A percentile compares a stretch with the other conserved stretches of the same genome.
Evolutionary conservation across 208 protist genomes (phyloP).

Genomic region (Wallacemonas sp.): DNA sequence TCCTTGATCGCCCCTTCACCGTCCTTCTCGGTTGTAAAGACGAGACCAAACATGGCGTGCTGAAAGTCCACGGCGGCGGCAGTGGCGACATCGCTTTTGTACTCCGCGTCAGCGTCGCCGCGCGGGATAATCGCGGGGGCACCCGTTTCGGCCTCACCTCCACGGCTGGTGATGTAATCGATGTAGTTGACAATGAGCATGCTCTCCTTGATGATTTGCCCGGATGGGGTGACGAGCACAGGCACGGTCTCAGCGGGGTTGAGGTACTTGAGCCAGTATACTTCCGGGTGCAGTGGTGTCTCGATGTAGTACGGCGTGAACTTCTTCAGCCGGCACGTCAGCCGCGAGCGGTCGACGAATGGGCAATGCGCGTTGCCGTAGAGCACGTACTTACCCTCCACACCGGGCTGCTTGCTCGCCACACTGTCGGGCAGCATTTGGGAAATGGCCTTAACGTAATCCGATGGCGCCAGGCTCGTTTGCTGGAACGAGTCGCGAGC

Average conservation of each 20-base stretch:
- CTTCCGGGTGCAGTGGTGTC: constrained; percentile 1
- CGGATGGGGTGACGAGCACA: constrained; percentile 1
- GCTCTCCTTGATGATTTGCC: constrained; percentile 15
- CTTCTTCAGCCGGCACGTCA: constrained; percentile 10
- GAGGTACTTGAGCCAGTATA: constrained; percentile 15
- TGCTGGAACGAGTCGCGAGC: constrained; percentile 5
- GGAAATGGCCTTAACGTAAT: constrained; percentile 10
- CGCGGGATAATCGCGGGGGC: constrained; percentile 2
- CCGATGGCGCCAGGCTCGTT: neutral
- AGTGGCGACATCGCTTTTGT: constrained; percentile 4
- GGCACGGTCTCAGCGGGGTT: constrained; percentile 13
- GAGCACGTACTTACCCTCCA: constrained; percentile 12
- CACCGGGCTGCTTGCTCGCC: neutral
- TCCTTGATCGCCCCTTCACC: constrained; percentile 9
- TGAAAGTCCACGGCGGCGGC: constrained; percentile 2
- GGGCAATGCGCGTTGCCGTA: constrained; percentile 17
- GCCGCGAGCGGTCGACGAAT: constrained; percentile 11
- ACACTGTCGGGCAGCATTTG: neutral
- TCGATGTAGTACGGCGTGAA: constrained; percentile 9
- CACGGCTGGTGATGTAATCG: constrained; percentile 14
- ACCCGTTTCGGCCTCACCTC: neutral
- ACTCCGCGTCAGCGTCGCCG: neutral
- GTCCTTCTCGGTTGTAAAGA: constrained; percentile 15
- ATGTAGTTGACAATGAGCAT: constrained; percentile 15
- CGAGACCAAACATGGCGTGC: constrained; percentile 15